phyloP scores from a whole-genome alignment of 371 early-diverging fungal genomes.

The Amoeboaphelidium protococcarum region DNA sequence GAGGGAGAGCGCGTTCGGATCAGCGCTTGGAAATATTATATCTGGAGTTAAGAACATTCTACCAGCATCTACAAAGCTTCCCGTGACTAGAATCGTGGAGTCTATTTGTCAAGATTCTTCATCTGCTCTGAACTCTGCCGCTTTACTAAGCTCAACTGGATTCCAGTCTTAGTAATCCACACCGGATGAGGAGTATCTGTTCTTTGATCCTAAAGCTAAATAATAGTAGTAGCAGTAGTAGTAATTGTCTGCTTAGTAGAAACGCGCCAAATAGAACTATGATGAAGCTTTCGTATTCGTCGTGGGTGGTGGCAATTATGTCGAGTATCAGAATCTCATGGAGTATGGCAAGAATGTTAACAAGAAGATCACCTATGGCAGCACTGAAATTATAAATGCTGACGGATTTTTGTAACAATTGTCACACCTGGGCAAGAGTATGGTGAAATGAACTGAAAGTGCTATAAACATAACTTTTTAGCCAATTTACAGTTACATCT shows the following conservation, averaged over 20 bases:
- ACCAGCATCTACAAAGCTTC: constrained; percentile 58
- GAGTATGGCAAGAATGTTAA: constrained; percentile 42
- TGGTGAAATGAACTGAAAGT: too few species aligned
- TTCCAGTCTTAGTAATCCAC: too few species aligned
- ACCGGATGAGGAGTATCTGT: constrained; percentile 58
- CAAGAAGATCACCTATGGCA: constrained; percentile 77
- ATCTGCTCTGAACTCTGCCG: too few species aligned
- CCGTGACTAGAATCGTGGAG: constrained; percentile 56
- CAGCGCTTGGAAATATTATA: constrained; percentile 55
- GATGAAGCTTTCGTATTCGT: constrained; percentile 85
- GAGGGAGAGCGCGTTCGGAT: constrained; percentile 38
- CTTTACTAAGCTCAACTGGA: too few species aligned
- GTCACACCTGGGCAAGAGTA: too few species aligned
- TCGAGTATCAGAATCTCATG: constrained; percentile 79
- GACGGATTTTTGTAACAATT: constrained; percentile 60
- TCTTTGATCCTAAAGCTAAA: constrained; percentile 62
- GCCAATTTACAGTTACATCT: too few species aligned
- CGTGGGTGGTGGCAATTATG: constrained; percentile 84
- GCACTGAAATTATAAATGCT: constrained; percentile 77
- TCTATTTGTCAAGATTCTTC: constrained; percentile 60
- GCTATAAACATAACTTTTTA: too few species aligned
- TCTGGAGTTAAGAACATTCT: constrained; percentile 83
- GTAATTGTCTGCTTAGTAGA: too few species aligned
- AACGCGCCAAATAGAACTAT: constrained; percentile 23
- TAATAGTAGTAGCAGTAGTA: too few species aligned